A percentile compares a stretch with the other conserved stretches of the same genome.
These are phyloP conservation scores for Boletus albobrunnescens DNA, from an alignment of 1,284 basidiomycete genomes.

Conservation along the genomic window DNA sequence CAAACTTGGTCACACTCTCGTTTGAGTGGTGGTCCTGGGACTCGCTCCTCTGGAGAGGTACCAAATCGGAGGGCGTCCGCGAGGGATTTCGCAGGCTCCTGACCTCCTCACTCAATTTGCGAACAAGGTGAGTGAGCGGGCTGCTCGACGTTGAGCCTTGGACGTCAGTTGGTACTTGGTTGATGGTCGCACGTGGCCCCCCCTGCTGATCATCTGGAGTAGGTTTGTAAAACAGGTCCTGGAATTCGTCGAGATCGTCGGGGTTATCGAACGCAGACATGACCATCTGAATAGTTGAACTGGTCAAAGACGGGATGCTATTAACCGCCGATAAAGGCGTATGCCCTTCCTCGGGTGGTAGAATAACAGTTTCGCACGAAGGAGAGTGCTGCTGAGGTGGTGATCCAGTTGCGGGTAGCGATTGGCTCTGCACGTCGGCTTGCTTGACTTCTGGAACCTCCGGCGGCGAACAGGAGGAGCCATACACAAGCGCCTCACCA, in stretches of 20 bases:
- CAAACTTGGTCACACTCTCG: constrained; percentile 12
- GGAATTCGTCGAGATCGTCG: constrained; percentile 65
- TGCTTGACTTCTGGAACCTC: not conserved
- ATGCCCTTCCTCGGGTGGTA: constrained; percentile 8
- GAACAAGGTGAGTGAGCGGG: constrained; percentile 57
- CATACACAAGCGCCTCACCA: constrained; percentile 47
- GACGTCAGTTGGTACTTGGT: constrained; percentile 18
- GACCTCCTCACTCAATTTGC: constrained; percentile 59
- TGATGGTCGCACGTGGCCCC: not conserved
- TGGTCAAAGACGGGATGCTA: constrained; percentile 39
- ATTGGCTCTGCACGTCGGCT: not conserved
- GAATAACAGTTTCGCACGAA: not conserved
- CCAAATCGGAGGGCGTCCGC: constrained; percentile 12
- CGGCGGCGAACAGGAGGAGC: constrained; percentile 21
- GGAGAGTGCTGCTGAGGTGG: constrained; percentile 1
- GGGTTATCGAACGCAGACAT: constrained; percentile 45
- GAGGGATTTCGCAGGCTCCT: constrained; percentile 35
- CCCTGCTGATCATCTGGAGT: not conserved
- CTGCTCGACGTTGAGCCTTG: constrained; percentile 36
- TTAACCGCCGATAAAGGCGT: constrained; percentile 13
- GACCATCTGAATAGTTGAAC: constrained; percentile 40
- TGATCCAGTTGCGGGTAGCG: not conserved
- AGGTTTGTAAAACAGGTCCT: constrained; percentile 62
- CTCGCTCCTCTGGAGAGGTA: constrained; percentile 5
- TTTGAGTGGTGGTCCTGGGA: constrained; percentile 3